Conservation (phyloP, 257 asterid genomes). For the Nicotiana obtusifolia region DNA sequence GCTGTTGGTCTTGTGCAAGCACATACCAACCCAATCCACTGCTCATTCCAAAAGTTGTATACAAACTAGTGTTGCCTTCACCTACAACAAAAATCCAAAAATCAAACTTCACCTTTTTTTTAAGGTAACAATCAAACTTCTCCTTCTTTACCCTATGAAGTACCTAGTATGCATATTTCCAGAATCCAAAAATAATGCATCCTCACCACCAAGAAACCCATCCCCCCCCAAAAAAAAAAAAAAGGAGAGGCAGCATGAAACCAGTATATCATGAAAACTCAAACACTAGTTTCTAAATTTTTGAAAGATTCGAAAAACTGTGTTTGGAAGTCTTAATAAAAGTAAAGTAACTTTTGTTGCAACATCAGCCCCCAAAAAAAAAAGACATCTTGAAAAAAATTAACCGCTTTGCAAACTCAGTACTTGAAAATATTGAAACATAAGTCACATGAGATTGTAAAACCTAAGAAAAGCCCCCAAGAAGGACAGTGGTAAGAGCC, state of each 20-base stretch:
- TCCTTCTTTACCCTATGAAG: not conserved
- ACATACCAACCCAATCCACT: conserved; percentile 76
- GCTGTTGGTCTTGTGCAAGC: conserved; percentile 70
- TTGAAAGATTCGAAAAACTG: not conserved
- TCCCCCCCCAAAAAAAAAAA: not conserved
- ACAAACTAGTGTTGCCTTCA: conserved; percentile 19
- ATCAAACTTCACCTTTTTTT: not conserved
- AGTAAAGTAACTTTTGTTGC: not conserved
- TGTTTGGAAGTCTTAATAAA: not conserved
- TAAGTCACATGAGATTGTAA: not conserved
- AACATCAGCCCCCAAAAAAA: not conserved
- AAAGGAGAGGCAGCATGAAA: not conserved
- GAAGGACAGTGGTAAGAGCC: not conserved
- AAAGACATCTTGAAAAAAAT: not conserved
- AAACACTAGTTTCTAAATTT: not conserved
- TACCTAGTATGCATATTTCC: not conserved
- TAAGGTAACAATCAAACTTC: not conserved
- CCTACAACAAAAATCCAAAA: conserved; percentile 19
- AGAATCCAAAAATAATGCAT: not conserved
- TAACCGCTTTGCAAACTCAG: not conserved
- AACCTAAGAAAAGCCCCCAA: not conserved
- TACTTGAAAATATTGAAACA: not conserved
- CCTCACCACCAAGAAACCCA: not conserved
- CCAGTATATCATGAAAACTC: not conserved
- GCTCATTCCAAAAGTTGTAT: conserved; percentile 28